Percentiles rank a stretch among this genome's conserved stretches.
phyloP scores from a whole-genome alignment of 768 basidiomycete genomes.

The Postia placenta region DNA sequence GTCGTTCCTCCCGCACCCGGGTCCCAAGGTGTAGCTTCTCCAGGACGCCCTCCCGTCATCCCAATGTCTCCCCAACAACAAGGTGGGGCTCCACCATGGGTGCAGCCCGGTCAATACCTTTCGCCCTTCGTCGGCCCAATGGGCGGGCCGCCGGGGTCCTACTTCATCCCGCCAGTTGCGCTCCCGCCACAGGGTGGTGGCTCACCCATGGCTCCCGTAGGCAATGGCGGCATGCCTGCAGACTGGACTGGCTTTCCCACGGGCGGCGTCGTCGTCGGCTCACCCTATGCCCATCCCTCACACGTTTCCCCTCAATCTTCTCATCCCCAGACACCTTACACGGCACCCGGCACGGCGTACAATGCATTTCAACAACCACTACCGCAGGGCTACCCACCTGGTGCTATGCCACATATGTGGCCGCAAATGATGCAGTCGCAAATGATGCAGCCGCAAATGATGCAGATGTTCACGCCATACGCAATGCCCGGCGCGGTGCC shows the following conservation, averaged over 20 bases:
- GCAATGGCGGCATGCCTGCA: constrained; percentile 19
- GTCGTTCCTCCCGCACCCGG: constrained; percentile 27
- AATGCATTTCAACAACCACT: constrained; percentile 27
- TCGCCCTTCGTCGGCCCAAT: constrained; percentile 14
- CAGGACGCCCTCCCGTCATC: constrained; percentile 20
- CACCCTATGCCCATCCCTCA: constrained; percentile 9
- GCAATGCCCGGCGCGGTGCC: constrained; percentile 6
- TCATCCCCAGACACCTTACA: constrained; percentile 5
- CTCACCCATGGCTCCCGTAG: constrained; percentile 12
- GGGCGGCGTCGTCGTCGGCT: not conserved
- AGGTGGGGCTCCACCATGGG: constrained; percentile 15
- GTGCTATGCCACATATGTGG: constrained; percentile 6
- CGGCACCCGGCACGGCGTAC: constrained; percentile 19
- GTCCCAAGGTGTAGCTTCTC: constrained; percentile 13
- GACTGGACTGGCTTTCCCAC: constrained; percentile 27
- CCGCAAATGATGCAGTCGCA: constrained; percentile 3
- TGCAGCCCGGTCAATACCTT: constrained; percentile 11
- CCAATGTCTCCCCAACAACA: constrained; percentile 18
- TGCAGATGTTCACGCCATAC: constrained; percentile 7
- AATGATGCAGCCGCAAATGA: constrained; percentile 5
- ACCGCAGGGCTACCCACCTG: constrained; percentile 16
- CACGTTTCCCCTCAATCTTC: constrained; percentile 6
- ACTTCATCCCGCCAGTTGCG: constrained; percentile 25
- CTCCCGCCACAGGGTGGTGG: constrained; percentile 15
- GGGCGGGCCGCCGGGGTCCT: constrained; percentile 21